Evolutionary conservation across 108 stramenopile genomes (phyloP).

Genomic region (Discostella pseudostelligera): DNA sequence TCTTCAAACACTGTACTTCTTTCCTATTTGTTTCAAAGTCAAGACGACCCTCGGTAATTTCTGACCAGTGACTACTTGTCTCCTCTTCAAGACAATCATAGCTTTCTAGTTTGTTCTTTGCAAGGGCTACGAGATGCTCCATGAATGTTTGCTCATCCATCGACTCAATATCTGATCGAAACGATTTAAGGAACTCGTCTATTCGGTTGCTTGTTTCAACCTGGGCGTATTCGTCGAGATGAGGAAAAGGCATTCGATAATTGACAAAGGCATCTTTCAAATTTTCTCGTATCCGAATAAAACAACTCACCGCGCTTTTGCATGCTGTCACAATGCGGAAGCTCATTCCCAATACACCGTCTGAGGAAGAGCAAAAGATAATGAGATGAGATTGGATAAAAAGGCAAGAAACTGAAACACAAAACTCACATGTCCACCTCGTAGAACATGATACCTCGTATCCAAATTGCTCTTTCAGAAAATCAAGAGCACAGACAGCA

Average conservation of each 20-base stretch:
- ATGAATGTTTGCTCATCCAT: conserved; percentile 63
- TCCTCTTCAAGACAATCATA: conserved; percentile 79
- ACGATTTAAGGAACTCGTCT: conserved; percentile 68
- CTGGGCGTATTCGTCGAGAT: background rate
- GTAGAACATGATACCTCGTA: conserved; percentile 45
- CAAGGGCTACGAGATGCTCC: conserved; percentile 69
- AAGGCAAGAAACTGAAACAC: background rate
- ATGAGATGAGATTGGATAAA: conserved; percentile 25
- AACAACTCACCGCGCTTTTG: conserved; percentile 49
- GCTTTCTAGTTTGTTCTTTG: conserved; percentile 78
- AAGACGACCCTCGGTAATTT: conserved; percentile 68
- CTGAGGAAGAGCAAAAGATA: conserved; percentile 27
- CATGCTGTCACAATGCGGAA: conserved; percentile 64
- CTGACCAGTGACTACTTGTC: conserved; percentile 54
- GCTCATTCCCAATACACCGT: conserved; percentile 75
- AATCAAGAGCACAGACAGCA: too few species aligned
- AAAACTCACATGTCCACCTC: conserved; percentile 34
- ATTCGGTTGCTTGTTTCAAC: conserved; percentile 57
- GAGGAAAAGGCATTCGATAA: conserved; percentile 1
- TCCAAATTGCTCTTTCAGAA: conserved; percentile 27
- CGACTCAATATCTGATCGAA: conserved; percentile 44
- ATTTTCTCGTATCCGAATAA: background rate
- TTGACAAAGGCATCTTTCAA: background rate
- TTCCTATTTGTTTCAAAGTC: conserved; percentile 64
- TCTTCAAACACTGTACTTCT: conserved; percentile 61